Evolutionary conservation across 23 red algal species (phyloP).

Genomic region (Gracilaria gracilis): DNA sequence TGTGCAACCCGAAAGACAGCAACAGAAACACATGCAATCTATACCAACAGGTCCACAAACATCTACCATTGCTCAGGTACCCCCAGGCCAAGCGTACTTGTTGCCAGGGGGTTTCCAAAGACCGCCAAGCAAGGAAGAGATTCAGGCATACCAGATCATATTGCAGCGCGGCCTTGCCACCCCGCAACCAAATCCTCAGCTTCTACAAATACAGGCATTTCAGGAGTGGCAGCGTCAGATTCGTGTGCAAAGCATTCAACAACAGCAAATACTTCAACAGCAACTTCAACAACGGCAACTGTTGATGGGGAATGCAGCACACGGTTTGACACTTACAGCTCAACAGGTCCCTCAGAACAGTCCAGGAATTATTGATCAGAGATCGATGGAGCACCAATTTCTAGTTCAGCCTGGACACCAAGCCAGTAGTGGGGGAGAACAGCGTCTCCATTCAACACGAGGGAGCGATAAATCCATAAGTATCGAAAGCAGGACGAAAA

Average conservation of each 20-base stretch:
- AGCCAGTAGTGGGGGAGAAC: not conserved
- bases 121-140: not conserved
- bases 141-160: not conserved
- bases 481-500: not conserved
- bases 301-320: not conserved
- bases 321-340: not conserved
- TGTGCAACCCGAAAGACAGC: not conserved
- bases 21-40: not conserved
- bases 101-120: not conserved
- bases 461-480: not conserved
- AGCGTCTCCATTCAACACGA: not conserved
- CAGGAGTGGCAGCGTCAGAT: not conserved
- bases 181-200: not conserved
- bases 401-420: no score
- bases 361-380: not conserved
- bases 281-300: not conserved
- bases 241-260: not conserved
- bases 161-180: not conserved
- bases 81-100: not conserved
- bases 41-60: not conserved
- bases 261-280: not conserved
- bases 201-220: not conserved
- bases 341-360: not conserved
- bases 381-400: not conserved
- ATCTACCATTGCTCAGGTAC: not conserved